phyloP scores from a whole-genome alignment of 192 early-diverging fungal species.

The Coemansia sp. region DNA sequence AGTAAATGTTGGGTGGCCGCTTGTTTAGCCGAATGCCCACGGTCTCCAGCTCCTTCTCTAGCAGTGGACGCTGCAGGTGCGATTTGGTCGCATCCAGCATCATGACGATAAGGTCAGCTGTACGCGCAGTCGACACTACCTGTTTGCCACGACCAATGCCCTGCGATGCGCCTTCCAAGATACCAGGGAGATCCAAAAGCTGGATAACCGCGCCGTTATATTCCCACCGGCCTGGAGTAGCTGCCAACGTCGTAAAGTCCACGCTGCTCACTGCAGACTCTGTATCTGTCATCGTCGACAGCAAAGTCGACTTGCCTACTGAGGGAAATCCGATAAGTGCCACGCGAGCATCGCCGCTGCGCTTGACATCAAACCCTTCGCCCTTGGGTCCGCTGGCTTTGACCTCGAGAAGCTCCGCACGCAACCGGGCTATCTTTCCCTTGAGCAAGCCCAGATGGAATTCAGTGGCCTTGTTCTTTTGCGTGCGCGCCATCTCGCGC shows the following conservation, averaged over 20 bases:
- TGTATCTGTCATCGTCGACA: slow-evolving; percentile 89
- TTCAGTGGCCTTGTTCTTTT: slow-evolving; percentile 99
- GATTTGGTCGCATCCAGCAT: slow-evolving; percentile 98
- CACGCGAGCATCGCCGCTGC: slow-evolving; percentile 94
- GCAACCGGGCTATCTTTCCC: slow-evolving; percentile 89
- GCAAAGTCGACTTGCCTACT: slow-evolving; percentile 97
- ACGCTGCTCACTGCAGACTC: slow-evolving; percentile 86
- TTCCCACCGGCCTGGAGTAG: slow-evolving; percentile 93
- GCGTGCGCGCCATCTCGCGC: slow-evolving; percentile 87
- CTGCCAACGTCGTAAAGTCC: slow-evolving; percentile 97
- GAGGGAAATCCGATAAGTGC: slow-evolving; percentile 98
- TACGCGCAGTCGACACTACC: slow-evolving; percentile 96
- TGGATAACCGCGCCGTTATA: slow-evolving; percentile 97
- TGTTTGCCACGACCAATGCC: slow-evolving; percentile 98
- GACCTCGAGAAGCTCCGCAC: slow-evolving; percentile 76
- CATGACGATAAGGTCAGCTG: slow-evolving; percentile 95
- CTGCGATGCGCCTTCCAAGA: slow-evolving; percentile 96
- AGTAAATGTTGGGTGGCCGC: slow-evolving; percentile 88
- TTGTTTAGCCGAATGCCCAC: slow-evolving; percentile 95
- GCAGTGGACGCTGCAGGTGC: slow-evolving; percentile 74
- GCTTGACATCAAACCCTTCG: slow-evolving; percentile 98
- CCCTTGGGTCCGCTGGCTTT: slow-evolving; percentile 66
- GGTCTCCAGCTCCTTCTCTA: slow-evolving; percentile 92
- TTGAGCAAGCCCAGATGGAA: slow-evolving; percentile 98
- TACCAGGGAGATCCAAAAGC: slow-evolving; percentile 97